phyloP scores from a whole-genome alignment of 2,329 filamentous ascomycete genomes.

The Aspergillus proliferans region DNA sequence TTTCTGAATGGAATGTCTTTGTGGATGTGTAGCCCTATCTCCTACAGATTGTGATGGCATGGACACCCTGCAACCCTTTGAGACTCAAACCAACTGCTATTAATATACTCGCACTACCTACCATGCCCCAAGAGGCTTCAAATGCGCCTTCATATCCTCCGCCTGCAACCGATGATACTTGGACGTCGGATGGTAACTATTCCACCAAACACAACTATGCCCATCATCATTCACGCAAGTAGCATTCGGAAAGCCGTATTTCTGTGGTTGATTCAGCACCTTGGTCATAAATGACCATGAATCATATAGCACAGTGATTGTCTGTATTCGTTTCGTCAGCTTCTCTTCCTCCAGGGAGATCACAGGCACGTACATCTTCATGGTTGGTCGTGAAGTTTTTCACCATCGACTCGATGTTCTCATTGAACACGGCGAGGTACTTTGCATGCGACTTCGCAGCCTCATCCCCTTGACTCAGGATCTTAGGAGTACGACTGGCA shows the following conservation, averaged over 20 bases:
- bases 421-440: slow-evolving; percentile 21
- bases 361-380: slow-evolving; percentile 13
- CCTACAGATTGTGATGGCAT: no score
- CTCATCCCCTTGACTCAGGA: slow-evolving; percentile 13
- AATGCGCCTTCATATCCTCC: slow-evolving; percentile 22
- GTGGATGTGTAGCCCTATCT: no score
- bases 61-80: no score
- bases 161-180: slow-evolving; percentile 25
- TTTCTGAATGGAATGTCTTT: neutral
- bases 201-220: slow-evolving; percentile 26
- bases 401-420: slow-evolving; percentile 17
- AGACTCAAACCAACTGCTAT: no score
- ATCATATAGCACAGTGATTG: slow-evolving; percentile 22
- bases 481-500: slow-evolving; percentile 19
- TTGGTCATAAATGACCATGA: slow-evolving; percentile 25
- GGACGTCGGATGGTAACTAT: slow-evolving; percentile 25
- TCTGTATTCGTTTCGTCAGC: slow-evolving; percentile 9
- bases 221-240: slow-evolving; percentile 26
- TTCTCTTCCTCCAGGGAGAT: no score
- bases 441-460: slow-evolving; percentile 13
- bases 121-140: slow-evolving; percentile 20
- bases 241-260: slow-evolving; percentile 21
- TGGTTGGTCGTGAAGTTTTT: slow-evolving; percentile 11
- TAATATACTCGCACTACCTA: slow-evolving; percentile 2
- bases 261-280: slow-evolving; percentile 19